phyloP scores from a whole-genome alignment of 2,329 filamentous ascomycete genomes.

The Trichoderma sp. region DNA sequence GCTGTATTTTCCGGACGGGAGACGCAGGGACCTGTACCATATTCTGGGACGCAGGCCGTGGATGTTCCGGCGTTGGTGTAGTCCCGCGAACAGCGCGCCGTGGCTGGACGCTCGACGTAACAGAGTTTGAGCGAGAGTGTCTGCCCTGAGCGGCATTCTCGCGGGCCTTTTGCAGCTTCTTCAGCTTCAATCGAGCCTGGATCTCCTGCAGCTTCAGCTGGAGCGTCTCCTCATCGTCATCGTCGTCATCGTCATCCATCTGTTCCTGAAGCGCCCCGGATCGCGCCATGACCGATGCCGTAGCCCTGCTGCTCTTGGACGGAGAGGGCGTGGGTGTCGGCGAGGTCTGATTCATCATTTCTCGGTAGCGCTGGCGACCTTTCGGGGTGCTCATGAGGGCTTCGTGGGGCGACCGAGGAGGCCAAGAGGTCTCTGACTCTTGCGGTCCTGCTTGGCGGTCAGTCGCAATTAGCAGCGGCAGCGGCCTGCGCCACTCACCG shows the following conservation, averaged over 20 bases:
- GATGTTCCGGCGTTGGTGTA: slow-evolving; percentile 34
- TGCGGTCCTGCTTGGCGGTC: slow-evolving; percentile 21
- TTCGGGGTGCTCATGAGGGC: slow-evolving; percentile 69
- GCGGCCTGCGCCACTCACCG: slow-evolving; percentile 19
- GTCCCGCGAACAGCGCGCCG: slow-evolving; percentile 32
- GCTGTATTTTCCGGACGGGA: slow-evolving; percentile 63
- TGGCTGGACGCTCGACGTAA: slow-evolving; percentile 30
- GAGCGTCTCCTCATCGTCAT: slow-evolving; percentile 89
- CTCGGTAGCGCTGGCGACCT: slow-evolving; percentile 74
- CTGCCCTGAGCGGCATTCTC: slow-evolving; percentile 28
- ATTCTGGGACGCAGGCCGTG: slow-evolving; percentile 32
- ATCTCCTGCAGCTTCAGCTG: slow-evolving; percentile 86
- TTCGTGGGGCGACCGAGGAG: slow-evolving; percentile 66
- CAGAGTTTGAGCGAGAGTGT: slow-evolving; percentile 29
- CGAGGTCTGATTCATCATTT: slow-evolving; percentile 65
- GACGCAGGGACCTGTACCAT: slow-evolving; percentile 73
- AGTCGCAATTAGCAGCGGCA: slow-evolving; percentile 16
- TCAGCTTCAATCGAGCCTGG: slow-evolving; percentile 82
- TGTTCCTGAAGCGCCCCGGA: slow-evolving; percentile 39
- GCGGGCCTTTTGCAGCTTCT: slow-evolving; percentile 71
- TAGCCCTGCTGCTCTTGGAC: slow-evolving; percentile 30
- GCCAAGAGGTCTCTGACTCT: slow-evolving; percentile 60
- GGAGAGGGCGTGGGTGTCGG: slow-evolving; percentile 72
- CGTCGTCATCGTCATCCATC: slow-evolving; percentile 55
- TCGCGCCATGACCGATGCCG: slow-evolving; percentile 29